A percentile compares a stretch with the other conserved stretches of the same genome.
Conservation (phyloP, 305 asterid species). For the Fraxinus baroniana region DNA sequence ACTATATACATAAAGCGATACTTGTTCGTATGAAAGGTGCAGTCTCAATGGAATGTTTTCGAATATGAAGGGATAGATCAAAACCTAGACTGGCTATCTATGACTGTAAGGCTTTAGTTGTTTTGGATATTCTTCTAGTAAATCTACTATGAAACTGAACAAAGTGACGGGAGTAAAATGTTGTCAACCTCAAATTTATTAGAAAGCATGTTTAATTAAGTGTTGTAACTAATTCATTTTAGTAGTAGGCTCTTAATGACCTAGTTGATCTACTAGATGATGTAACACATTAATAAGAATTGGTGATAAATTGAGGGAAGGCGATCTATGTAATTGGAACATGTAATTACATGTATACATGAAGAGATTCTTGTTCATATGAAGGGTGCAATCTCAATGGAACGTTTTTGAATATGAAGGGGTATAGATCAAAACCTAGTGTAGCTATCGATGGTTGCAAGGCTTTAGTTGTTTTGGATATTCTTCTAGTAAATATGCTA, state of each 20-base stretch:
- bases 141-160: neutral
- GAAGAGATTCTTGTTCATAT: neutral
- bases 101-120: neutral
- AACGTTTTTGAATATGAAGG: too few relatives aligned
- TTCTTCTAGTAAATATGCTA: neutral
- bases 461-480: neutral
- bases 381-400: neutral
- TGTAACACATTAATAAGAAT: neutral
- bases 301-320: neutral
- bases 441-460: neutral
- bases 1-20: too few relatives aligned
- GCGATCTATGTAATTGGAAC: neutral
- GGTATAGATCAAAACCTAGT: neutral
- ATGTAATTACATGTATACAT: neutral
- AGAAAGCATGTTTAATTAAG: neutral
- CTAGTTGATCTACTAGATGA: neutral
- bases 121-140: neutral
- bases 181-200: neutral
- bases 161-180: neutral
- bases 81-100: neutral
- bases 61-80: too few relatives aligned
- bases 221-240: neutral
- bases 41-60: too few relatives aligned
- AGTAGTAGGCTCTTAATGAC: neutral
- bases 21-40: too few relatives aligned